A percentile compares a stretch with the other conserved stretches of the same genome.
Conservation (phyloP, 2,329 filamentous ascomycete genomes). For the Fusarium dimerum region DNA sequence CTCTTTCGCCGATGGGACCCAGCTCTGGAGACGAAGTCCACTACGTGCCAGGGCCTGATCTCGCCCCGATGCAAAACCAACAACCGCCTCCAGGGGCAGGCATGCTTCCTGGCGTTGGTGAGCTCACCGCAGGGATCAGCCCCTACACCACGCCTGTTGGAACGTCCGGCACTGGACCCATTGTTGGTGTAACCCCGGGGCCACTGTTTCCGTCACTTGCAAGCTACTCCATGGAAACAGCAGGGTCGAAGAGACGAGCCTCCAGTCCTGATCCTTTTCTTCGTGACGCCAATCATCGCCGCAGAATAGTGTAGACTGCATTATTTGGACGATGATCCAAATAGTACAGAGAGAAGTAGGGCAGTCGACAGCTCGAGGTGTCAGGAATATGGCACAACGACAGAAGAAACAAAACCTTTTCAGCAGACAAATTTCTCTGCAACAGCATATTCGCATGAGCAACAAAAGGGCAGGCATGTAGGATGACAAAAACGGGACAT, state of each 20-base stretch:
- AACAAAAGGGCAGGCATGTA: too few relatives aligned
- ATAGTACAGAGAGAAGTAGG: constrained; percentile 5
- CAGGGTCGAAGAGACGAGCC: constrained; percentile 52
- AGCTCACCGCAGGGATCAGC: constrained; percentile 64
- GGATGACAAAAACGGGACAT: too few relatives aligned
- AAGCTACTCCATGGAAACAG: constrained; percentile 40
- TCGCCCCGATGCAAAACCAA: constrained; percentile 55
- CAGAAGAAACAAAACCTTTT: too few relatives aligned
- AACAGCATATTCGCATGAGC: too few relatives aligned
- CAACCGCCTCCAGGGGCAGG: constrained; percentile 41
- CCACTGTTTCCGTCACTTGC: constrained; percentile 37
- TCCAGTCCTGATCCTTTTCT: constrained; percentile 46
- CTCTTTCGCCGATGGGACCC: constrained; percentile 30
- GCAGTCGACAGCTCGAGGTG: background rate
- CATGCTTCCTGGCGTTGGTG: constrained; percentile 60
- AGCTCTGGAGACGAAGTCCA: constrained; percentile 33
- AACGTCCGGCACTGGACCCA: constrained; percentile 34
- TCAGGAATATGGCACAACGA: too few relatives aligned
- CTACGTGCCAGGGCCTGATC: constrained; percentile 41
- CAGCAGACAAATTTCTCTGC: too few relatives aligned
- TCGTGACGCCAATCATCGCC: constrained; percentile 48
- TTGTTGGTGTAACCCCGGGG: constrained; percentile 39
- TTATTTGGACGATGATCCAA: background rate
- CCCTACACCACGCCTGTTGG: constrained; percentile 56
- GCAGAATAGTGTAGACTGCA: constrained; percentile 32